Evolutionary conservation across 495 filamentous ascomycete genomes (phyloP).

Genomic region (Xylaria acuta): DNA sequence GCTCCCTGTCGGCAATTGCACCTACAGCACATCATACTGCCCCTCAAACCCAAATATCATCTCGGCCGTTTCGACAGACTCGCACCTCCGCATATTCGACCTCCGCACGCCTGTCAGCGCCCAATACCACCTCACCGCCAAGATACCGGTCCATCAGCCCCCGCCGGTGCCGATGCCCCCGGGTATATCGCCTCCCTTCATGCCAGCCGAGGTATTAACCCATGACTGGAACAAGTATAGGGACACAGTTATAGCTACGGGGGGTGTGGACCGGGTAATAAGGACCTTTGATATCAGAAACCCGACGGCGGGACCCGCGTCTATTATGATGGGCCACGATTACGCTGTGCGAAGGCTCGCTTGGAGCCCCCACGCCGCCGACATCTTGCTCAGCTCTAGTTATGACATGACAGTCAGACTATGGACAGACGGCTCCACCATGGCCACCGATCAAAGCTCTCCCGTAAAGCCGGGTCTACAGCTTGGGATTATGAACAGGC

Average conservation of each 20-base stretch:
- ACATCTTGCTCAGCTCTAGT: constrained; percentile 83
- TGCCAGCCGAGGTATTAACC: constrained; percentile 76
- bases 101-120: constrained; percentile 80
- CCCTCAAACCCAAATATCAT: constrained; percentile 81
- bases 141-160: constrained; percentile 77
- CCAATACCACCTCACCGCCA: constrained; percentile 78
- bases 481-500: constrained; percentile 84
- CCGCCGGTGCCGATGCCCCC: constrained; percentile 49
- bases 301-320: constrained; percentile 70
- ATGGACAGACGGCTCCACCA: constrained; percentile 79
- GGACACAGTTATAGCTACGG: constrained; percentile 79
- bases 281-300: constrained; percentile 88
- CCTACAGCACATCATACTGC: constrained; percentile 82
- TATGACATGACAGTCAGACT: constrained; percentile 98
- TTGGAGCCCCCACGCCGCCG: constrained; percentile 90
- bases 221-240: constrained; percentile 99
- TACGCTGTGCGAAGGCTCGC: constrained; percentile 85
- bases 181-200: constrained; percentile 39
- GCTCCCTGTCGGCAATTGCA: constrained; percentile 87
- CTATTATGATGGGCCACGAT: constrained; percentile 80
- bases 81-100: constrained; percentile 86
- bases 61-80: constrained; percentile 83
- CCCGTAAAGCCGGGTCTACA: constrained; percentile 63
- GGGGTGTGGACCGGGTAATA: constrained; percentile 85
- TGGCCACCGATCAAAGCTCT: constrained; percentile 44